Evolutionary conservation across 2,329 filamentous ascomycete genomes (phyloP).

Genomic region (Penicillium brevicompactum): DNA sequence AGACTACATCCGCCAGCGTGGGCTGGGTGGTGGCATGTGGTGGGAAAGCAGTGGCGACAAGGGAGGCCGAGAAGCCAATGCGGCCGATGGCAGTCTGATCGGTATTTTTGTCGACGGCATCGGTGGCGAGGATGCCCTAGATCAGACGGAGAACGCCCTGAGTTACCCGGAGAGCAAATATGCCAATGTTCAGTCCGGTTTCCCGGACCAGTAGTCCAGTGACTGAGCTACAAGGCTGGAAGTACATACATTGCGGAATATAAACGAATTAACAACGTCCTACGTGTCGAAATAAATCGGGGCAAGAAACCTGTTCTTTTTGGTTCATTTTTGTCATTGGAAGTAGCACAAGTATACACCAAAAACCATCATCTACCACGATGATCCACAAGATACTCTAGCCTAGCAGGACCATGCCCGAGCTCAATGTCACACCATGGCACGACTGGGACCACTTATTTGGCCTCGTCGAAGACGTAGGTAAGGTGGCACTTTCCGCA

Average conservation of each 20-base stretch:
- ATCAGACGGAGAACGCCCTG: conserved; percentile 39
- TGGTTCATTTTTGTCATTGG: conserved; percentile 15
- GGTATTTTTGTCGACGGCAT: conserved; percentile 50
- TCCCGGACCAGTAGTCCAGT: conserved; percentile 17
- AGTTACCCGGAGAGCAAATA: conserved; percentile 45
- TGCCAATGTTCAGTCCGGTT: conserved; percentile 39
- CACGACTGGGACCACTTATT: conserved; percentile 44
- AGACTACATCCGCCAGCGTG: conserved; percentile 64
- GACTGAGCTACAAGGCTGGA: not conserved
- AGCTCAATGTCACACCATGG: conserved; percentile 17
- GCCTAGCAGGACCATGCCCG: conserved; percentile 13
- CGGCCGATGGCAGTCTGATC: conserved; percentile 64
- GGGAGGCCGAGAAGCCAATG: conserved; percentile 48
- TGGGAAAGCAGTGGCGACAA: conserved; percentile 87
- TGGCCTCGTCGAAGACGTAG: conserved; percentile 70
- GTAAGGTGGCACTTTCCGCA: conserved; percentile 74
- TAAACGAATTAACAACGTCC: not conserved
- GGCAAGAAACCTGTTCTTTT: conserved; percentile 14
- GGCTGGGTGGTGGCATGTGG: conserved; percentile 92
- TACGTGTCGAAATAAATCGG: too few species aligned
- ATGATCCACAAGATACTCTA: conserved; percentile 14
- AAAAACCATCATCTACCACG: conserved; percentile 21
- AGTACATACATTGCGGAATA: not conserved
- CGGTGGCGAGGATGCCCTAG: conserved; percentile 35
- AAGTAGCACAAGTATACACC: conserved; percentile 15